Evolutionary conservation across 352 stramenopile species (phyloP).

Genomic region (Pythium scleroteichum): DNA sequence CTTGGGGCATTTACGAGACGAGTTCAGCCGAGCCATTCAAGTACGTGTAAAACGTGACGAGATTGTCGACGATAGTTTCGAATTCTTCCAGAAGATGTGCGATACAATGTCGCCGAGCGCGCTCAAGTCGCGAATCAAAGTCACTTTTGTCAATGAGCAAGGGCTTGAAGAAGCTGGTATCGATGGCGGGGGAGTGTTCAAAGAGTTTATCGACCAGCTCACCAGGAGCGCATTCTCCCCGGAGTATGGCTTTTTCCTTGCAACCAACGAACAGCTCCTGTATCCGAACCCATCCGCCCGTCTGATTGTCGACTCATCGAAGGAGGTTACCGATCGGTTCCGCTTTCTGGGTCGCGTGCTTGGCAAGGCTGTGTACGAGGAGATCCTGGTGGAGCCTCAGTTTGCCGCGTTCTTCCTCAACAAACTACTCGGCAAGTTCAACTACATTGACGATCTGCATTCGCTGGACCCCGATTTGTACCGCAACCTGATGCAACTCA

Average conservation of each 20-base stretch:
- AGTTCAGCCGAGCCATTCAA: constrained; percentile 55
- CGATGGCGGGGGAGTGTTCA: constrained; percentile 97
- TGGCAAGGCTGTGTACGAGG: constrained; percentile 96
- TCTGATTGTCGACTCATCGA: constrained; percentile 63
- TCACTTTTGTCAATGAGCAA: constrained; percentile 93
- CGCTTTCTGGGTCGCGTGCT: constrained; percentile 94
- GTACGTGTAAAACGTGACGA: constrained; percentile 71
- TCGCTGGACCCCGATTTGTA: constrained; percentile 95
- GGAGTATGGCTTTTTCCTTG: constrained; percentile 80
- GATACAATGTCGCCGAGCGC: constrained; percentile 48
- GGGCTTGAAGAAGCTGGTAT: constrained; percentile 95
- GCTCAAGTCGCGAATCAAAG: constrained; percentile 90
- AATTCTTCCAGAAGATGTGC: constrained; percentile 66
- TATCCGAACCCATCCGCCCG: constrained; percentile 94
- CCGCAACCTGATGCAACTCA: constrained; percentile 95
- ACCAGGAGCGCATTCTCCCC: constrained; percentile 90
- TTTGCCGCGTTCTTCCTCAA: constrained; percentile 98
- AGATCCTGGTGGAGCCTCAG: constrained; percentile 95
- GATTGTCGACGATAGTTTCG: constrained; percentile 92
- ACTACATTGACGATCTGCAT: constrained; percentile 91
- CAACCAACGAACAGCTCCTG: constrained; percentile 81
- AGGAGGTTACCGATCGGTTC: constrained; percentile 91
- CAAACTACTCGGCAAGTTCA: constrained; percentile 91
- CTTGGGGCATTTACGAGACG: constrained; percentile 47
- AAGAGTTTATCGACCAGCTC: constrained; percentile 95